Evolutionary conservation across 768 basidiomycete genomes (phyloP).

Genomic region (Tricholoma flavovirens): DNA sequence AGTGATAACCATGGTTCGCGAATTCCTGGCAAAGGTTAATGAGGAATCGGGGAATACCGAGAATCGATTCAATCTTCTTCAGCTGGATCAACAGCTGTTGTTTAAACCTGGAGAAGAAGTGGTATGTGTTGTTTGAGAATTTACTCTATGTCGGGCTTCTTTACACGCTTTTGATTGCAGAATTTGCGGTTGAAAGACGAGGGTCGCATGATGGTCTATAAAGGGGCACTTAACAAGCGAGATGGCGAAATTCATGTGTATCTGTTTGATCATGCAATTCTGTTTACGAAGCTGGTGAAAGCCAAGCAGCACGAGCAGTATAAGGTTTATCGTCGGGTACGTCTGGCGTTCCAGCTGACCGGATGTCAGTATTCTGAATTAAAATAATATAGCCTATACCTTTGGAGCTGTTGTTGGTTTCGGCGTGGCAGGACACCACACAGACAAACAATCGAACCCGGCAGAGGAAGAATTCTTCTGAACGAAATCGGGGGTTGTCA

Average conservation of each 20-base stretch:
- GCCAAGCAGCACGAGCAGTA: slow-evolving; percentile 90
- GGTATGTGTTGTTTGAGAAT: slow-evolving; percentile 39
- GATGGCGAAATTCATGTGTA: slow-evolving; percentile 91
- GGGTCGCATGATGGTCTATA: slow-evolving; percentile 85
- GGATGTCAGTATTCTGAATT: background rate
- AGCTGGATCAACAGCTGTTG: slow-evolving; percentile 86
- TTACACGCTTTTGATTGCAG: slow-evolving; percentile 31
- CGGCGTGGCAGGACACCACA: slow-evolving; percentile 62
- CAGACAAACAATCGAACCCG: slow-evolving; percentile 32
- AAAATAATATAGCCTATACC: slow-evolving; percentile 73
- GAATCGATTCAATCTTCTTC: slow-evolving; percentile 92
- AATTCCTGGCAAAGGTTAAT: slow-evolving; percentile 85
- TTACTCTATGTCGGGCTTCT: background rate
- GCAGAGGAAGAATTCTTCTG: slow-evolving; percentile 43
- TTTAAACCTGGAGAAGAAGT: slow-evolving; percentile 90
- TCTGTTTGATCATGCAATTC: slow-evolving; percentile 92
- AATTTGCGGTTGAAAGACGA: slow-evolving; percentile 85
- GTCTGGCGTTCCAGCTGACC: slow-evolving; percentile 18
- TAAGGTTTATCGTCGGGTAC: slow-evolving; percentile 88
- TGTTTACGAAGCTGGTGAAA: slow-evolving; percentile 81
- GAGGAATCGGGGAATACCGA: slow-evolving; percentile 92
- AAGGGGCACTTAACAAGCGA: slow-evolving; percentile 84
- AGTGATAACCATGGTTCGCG: slow-evolving; percentile 70
- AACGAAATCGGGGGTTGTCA: slow-evolving; percentile 29
- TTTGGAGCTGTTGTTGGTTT: slow-evolving; percentile 82